Conservation (phyloP, 75 land plant species). For the Selaginella moellendorffii region DNA sequence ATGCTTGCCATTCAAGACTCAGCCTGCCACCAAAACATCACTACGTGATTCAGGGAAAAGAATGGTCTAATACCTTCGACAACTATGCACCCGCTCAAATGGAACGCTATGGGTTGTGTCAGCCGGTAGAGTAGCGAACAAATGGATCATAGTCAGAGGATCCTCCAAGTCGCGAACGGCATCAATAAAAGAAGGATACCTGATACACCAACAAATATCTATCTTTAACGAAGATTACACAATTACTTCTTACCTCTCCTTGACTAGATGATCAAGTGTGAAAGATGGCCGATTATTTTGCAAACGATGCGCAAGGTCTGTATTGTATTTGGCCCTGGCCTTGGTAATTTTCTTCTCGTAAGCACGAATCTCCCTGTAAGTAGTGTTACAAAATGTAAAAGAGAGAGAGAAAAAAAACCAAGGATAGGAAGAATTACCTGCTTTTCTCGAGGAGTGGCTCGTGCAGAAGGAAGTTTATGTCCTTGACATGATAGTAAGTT, state of each 20-base stretch:
- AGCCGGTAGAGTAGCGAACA: slow-evolving; percentile 88
- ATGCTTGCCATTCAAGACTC: slow-evolving; percentile 96
- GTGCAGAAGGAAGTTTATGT: slow-evolving; percentile 68
- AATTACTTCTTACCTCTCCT: slow-evolving; percentile 40
- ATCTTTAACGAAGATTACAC: neutral
- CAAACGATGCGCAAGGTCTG: slow-evolving; percentile 36
- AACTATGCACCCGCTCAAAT: slow-evolving; percentile 56
- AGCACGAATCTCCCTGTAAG: slow-evolving; percentile 47
- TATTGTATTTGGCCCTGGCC: slow-evolving; percentile 63
- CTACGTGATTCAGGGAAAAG: neutral
- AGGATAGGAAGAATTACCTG: slow-evolving; percentile 19
- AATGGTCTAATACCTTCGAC: slow-evolving; percentile 47
- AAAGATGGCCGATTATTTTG: slow-evolving; percentile 37
- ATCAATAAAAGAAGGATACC: slow-evolving; percentile 88
- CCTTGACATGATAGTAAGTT: slow-evolving; percentile 85
- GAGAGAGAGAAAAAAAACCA: neutral
- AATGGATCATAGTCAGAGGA: slow-evolving; percentile 79
- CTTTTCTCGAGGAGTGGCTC: slow-evolving; percentile 67
- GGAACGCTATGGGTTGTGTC: slow-evolving; percentile 43
- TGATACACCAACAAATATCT: slow-evolving; percentile 15
- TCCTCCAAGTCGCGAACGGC: slow-evolving; percentile 93
- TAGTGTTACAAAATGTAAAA: neutral
- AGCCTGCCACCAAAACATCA: slow-evolving; percentile 26
- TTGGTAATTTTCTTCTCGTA: slow-evolving; percentile 73
- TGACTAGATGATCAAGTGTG: slow-evolving; percentile 55